These are phyloP conservation scores for Chlorella sp. DNA, from an alignment of 139 green algal species.

Conservation along the genomic window DNA sequence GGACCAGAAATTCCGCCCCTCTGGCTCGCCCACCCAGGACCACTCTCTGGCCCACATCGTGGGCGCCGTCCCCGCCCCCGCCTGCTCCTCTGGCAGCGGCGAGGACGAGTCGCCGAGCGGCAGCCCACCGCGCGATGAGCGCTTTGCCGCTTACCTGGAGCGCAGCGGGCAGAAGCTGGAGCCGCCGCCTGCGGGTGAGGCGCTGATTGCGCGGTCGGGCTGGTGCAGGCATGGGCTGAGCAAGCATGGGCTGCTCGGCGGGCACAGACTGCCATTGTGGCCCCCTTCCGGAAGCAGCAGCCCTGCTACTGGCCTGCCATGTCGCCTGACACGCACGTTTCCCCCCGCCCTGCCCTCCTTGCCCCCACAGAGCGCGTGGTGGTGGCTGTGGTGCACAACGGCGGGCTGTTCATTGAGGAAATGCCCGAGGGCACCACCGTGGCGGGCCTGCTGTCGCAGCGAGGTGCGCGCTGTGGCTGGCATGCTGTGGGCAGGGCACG, in stretches of 20 bases:
- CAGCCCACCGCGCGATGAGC: background rate
- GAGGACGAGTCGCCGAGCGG: background rate
- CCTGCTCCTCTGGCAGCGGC: background rate
- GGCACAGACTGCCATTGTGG: too few species aligned
- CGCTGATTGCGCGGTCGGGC: too few species aligned
- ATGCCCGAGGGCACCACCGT: conserved; percentile 29
- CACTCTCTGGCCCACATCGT: conserved; percentile 33
- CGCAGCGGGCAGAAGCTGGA: conserved; percentile 26
- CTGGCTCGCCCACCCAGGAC: conserved; percentile 52
- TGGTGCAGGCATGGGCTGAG: too few species aligned
- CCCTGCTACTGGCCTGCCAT: too few species aligned
- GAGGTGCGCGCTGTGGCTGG: background rate
- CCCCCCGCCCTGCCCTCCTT: background rate
- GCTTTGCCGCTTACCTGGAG: conserved; percentile 45
- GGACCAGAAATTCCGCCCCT: conserved; percentile 66
- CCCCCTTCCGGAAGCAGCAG: too few species aligned
- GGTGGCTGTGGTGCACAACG: conserved; percentile 21
- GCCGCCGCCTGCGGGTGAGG: conserved; percentile 6
- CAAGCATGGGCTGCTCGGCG: too few species aligned
- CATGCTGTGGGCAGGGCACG: background rate
- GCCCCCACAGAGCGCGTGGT: conserved; percentile 20
- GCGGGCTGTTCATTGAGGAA: conserved; percentile 26
- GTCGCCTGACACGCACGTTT: too few species aligned
- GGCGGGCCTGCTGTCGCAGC: background rate
- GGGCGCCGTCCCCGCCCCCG: background rate